These are phyloP conservation scores for Botrytis tulipae DNA, from an alignment of 2,329 filamentous ascomycete species.

Conservation along the genomic window DNA sequence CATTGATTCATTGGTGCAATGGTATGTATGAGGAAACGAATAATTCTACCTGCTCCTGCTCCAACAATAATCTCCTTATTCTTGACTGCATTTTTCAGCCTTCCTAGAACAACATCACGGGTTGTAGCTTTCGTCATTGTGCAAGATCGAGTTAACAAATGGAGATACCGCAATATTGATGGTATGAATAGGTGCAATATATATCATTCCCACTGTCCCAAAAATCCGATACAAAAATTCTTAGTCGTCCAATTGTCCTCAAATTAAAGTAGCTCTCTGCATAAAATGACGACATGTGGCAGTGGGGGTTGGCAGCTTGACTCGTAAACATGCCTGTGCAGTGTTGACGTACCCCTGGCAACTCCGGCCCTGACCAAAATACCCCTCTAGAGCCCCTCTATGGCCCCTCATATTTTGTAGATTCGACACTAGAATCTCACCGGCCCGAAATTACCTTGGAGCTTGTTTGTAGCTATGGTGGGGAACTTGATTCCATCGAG, in stretches of 20 bases:
- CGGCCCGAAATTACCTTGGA: neutral
- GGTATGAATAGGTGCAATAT: neutral
- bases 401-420: neutral
- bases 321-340: neutral
- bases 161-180: neutral
- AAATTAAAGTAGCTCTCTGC: neutral
- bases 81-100: conserved; percentile 53
- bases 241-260: neutral
- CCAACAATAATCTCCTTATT: conserved; percentile 61
- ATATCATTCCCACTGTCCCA: neutral
- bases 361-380: neutral
- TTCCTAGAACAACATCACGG: conserved; percentile 54
- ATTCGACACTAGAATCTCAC: neutral
- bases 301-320: neutral
- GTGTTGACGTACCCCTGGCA: neutral
- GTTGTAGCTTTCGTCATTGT: conserved; percentile 57
- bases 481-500: neutral
- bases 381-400: neutral
- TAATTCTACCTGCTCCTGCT: conserved; percentile 55
- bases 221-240: neutral
- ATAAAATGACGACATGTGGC: neutral
- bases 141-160: neutral
- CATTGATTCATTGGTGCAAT: neutral
- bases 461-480: neutral
- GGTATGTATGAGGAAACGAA: neutral